A percentile compares a stretch with the other conserved stretches of the same genome.
These are phyloP conservation scores for Haberlea rhodopensis DNA, from an alignment of 257 asterid genomes.

Conservation along the genomic window DNA sequence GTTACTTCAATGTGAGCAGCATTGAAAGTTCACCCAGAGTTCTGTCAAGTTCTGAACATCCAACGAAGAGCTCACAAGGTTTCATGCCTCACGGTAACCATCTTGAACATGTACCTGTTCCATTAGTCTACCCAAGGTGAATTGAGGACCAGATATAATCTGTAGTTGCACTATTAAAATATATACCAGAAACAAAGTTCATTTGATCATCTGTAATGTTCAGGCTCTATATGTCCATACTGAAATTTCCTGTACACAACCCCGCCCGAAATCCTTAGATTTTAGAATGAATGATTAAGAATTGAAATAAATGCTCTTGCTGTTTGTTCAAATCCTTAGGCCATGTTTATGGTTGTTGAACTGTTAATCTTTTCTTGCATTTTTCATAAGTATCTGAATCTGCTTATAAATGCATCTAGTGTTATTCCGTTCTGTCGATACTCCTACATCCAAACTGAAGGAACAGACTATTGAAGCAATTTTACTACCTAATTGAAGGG, in stretches of 20 bases:
- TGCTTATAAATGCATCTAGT: background rate
- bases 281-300: background rate
- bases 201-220: background rate
- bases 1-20: slow-evolving; percentile 50
- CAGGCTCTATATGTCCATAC: too few species aligned
- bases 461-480: background rate
- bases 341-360: background rate
- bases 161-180: background rate
- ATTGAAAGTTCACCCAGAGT: slow-evolving; percentile 48
- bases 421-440: background rate
- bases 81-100: slow-evolving; percentile 54
- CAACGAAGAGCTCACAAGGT: slow-evolving; percentile 48
- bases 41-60: slow-evolving; percentile 39
- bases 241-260: too few species aligned
- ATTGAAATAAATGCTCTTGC: background rate
- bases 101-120: slow-evolving; percentile 20
- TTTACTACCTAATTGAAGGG: background rate
- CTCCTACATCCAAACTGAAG: background rate
- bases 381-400: background rate
- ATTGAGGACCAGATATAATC: background rate
- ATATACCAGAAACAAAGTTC: background rate
- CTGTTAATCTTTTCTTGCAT: background rate
- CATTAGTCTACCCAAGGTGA: background rate
- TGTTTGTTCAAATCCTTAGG: background rate
- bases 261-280: background rate